phyloP scores from a whole-genome alignment of 2,329 filamentous ascomycete genomes.

The Alternaria sp. region DNA sequence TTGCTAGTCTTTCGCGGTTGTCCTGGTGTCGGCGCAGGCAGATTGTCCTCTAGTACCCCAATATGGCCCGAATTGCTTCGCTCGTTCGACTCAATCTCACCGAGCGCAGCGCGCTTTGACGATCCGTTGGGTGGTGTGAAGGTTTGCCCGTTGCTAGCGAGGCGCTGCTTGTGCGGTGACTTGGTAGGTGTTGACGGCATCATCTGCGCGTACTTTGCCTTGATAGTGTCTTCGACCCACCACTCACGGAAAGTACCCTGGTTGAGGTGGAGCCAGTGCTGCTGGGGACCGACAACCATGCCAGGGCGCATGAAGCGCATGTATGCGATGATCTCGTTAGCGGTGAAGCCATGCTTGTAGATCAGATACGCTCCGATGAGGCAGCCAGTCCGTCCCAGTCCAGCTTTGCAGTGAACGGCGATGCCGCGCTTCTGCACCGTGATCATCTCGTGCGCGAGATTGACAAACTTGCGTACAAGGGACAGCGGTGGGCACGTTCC shows the following conservation, averaged over 20 bases:
- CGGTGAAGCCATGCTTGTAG: conserved; percentile 95
- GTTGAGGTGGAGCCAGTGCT: conserved; percentile 98
- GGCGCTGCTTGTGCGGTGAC: conserved; percentile 56
- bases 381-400: conserved; percentile 92
- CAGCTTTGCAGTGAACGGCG: conserved; percentile 98
- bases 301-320: conserved; percentile 99
- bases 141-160: conserved; percentile 71
- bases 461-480: conserved; percentile 94
- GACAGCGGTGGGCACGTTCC: conserved; percentile 90
- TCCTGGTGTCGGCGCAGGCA: conserved; percentile 93
- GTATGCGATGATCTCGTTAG: conserved; percentile 95
- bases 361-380: conserved; percentile 97
- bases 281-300: conserved; percentile 98
- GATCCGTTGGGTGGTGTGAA: conserved; percentile 86
- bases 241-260: conserved; percentile 97
- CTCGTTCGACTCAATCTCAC: conserved; percentile 88
- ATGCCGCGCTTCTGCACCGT: conserved; percentile 90
- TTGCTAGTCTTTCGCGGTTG: conserved; percentile 91
- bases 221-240: conserved; percentile 83
- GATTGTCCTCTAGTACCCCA: conserved; percentile 83
- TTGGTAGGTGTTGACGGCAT: conserved; percentile 67
- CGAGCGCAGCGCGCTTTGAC: conserved; percentile 82
- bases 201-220: conserved; percentile 78
- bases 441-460: conserved; percentile 93
- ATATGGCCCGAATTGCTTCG: conserved; percentile 58